Base-by-base conservation (phyloP, 495 filamentous ascomycete species). In the Talaromyces adpressus region DNA sequence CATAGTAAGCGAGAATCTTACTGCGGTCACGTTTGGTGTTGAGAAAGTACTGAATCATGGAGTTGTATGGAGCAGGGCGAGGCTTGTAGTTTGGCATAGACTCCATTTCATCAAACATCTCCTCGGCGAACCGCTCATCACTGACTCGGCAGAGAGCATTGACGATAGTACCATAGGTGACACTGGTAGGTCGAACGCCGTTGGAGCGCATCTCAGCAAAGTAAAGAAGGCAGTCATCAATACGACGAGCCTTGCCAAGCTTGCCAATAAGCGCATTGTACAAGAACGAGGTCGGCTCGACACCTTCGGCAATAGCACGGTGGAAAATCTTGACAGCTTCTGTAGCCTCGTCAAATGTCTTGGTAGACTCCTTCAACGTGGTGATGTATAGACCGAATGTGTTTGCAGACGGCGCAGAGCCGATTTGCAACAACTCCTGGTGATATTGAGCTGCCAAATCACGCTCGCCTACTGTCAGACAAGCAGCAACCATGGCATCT, bases 81-180 rank as follows among this genome's bases (percentile, higher is more conserved):
- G 94, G 91, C 80, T 98, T 97, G 86, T 98, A 98, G 79, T 98
- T 98, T 45, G 92, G 90, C 90, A 96, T 96, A 45, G 86, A 87
- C 79, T 98, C 94, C 94, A 98, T 98, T 79, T 98, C 95, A 68
- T 97, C 91, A 73, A 98, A 98, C 68, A 98, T 87, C 75, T 98
- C 91, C 70, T 97, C 94, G 56, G 94, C 94, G 70, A 97, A 96
- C 61, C 92, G 92, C 76, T 98, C 94, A 65, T 98, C 93, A 70
- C 91, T 94, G 62, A 98, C 95, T 64, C 94, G 92, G 80, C 92
- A 97, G 6, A 98, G 85, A 39, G 94, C 94, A 67, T 98, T 98
- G 76, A 98, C 93, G 65, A 98, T 90, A 30, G 94, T 98, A 65
- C 94, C 94, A 69, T 98, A 98, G 6, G 94, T 98, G 67, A 98